phyloP scores from a whole-genome alignment of 768 basidiomycete genomes.

The Boletus eberwhitei region DNA sequence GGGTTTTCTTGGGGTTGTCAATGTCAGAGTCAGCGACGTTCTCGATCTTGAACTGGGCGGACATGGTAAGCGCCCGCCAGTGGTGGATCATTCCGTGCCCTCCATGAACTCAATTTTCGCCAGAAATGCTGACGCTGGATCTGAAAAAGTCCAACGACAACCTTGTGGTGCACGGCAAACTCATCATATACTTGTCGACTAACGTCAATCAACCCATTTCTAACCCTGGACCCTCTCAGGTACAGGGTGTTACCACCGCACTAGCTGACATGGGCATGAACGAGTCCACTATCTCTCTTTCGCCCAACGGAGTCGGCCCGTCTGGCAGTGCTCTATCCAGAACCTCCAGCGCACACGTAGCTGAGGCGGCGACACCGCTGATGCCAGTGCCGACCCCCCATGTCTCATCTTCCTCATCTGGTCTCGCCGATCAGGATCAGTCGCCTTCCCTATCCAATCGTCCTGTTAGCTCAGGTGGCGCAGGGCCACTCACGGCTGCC shows the following conservation, averaged over 20 bases:
- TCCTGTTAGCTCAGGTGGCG: constrained; percentile 36
- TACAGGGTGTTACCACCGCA: constrained; percentile 54
- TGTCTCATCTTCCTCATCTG: constrained; percentile 22
- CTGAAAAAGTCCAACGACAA: constrained; percentile 99
- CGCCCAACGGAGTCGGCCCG: constrained; percentile 38
- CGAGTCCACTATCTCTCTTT: constrained; percentile 57
- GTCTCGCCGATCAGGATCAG: constrained; percentile 30
- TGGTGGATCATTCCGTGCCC: background rate
- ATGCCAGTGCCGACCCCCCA: constrained; percentile 41
- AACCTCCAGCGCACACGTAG: constrained; percentile 65
- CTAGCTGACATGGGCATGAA: constrained; percentile 61
- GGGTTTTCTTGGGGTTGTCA: constrained; percentile 97
- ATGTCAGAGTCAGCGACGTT: constrained; percentile 86
- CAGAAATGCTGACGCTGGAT: constrained; percentile 96
- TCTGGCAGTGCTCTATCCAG: constrained; percentile 52
- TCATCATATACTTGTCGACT: constrained; percentile 94
- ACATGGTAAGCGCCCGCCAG: constrained; percentile 63
- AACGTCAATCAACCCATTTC: constrained; percentile 81
- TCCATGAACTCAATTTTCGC: background rate
- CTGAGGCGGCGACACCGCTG: constrained; percentile 44
- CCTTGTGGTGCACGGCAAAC: constrained; percentile 94
- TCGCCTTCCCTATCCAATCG: constrained; percentile 28
- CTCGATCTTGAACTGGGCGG: constrained; percentile 90
- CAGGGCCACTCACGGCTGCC: constrained; percentile 14
- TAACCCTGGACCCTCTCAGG: constrained; percentile 78